These are phyloP conservation scores for Meripilus lineatus DNA, from an alignment of 1,284 basidiomycete species.

Conservation along the genomic window DNA sequence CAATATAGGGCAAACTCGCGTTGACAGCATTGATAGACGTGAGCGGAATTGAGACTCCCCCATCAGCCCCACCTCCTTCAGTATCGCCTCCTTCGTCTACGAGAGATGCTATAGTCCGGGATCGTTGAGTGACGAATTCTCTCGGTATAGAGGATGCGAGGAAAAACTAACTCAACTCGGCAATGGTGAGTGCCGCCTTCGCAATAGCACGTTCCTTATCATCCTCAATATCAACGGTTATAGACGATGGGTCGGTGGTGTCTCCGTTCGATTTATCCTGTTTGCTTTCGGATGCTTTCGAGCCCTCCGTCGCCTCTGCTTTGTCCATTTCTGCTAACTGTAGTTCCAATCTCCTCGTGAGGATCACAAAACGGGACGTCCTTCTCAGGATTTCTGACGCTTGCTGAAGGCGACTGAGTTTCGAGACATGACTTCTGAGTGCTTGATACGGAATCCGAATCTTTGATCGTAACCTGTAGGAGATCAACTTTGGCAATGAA, in stretches of 20 bases:
- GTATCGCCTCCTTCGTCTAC: too few species aligned
- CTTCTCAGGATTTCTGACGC: constrained; percentile 81
- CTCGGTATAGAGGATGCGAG: constrained; percentile 18
- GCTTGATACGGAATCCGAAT: constrained; percentile 79
- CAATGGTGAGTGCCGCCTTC: constrained; percentile 86
- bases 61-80: too few species aligned
- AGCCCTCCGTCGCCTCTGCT: constrained; percentile 15
- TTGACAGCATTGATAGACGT: constrained; percentile 68
- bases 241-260: background rate
- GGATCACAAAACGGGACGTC: constrained; percentile 76
- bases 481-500: constrained; percentile 9
- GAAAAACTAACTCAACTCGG: constrained; percentile 69
- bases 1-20: constrained; percentile 66
- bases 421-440: constrained; percentile 63
- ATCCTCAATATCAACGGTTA: constrained; percentile 40
- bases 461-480: constrained; percentile 70
- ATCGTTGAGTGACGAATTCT: too few species aligned
- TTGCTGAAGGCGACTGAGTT: constrained; percentile 73
- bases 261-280: constrained; percentile 11
- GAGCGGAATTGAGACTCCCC: constrained; percentile 54
- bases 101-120: too few species aligned
- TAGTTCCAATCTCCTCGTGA: constrained; percentile 73
- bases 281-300: constrained; percentile 18
- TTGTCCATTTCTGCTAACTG: constrained; percentile 71
- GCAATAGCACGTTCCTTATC: constrained; percentile 83